Evolutionary conservation across 176 grass and related monocot genomes (phyloP), one percentile per base, ranked within the genome.

Genomic region (Triticum urartu): DNA sequence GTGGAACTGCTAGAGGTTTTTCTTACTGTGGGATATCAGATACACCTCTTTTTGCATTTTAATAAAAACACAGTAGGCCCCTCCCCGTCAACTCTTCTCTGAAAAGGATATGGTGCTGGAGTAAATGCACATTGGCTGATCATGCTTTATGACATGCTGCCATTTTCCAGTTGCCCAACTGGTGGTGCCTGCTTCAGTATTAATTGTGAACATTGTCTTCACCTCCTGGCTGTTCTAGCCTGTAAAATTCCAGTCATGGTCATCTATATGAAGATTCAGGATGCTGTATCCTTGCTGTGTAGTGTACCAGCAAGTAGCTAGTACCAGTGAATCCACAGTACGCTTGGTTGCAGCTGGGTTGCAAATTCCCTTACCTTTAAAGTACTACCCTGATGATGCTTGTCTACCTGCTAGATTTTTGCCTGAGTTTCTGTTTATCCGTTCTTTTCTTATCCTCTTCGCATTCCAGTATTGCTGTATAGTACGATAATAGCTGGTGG

Each of bases 111-210:
- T 13, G 22, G 2, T 34, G 8, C 54, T 12, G 62, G 35, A 76
- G 72, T 64, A 86, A 42, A 59, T 68, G 61, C 48, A 81, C 5
- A 80, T 4, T 28, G 4, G 18, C 21, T 85, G 54, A 58, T 36
- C 81, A 25, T 60, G 56, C 22, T 58, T 68, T 69, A 78, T 32
- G 24, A 4, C 15, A 40, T 88, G 50, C 50, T 77, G 36, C 32
- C 50, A 80, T 84, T 86, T 80, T 66, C 21, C 9, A 75, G 14
- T 80, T 84, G 30, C 18, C 75, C 62, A 47, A 13, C 36, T 77
- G 58, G 11, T 63, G 13, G n/a, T 70, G 38, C 13, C 69, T 81
- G 68, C 61, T 50, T 85, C 48, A 69, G 17, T 77, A 76, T 68
- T 1, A 9, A 68, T 13, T 74, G 32, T 45, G 34, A 43, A 59